Base-by-base conservation (phyloP, 2,329 filamentous ascomycete genomes). In the Nemania abortiva region DNA sequence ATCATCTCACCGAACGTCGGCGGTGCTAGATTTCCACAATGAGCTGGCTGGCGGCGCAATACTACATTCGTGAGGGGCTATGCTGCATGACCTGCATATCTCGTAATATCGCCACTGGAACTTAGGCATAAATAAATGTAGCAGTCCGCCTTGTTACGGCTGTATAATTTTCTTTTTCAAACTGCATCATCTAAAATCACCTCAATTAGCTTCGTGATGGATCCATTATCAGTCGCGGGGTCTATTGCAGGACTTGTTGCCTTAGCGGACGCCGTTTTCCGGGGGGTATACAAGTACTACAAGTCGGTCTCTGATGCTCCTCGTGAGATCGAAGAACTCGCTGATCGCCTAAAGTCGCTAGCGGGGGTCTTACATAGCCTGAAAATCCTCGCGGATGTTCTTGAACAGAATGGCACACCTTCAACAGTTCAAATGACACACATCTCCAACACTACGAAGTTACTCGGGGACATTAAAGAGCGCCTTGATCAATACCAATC, bases 231-330 rank as follows among this genome's bases (percentile, higher is more conserved):
- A 11, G 67, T 79, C 18, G 60, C 78, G 2, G 72, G 71, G 3
- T 73, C 75, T 42, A 76, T 81, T 27, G 76, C 76, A 9, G 77
- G 78, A 10, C 68, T 81, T 6, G 65, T 80, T 24, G 71, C 65
- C 1, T 55, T 80, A 1, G 72, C 74, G 15, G 75, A 77, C 15
- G 42, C 72, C 1, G 65, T 78, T 3, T 77, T 77, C 37, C 22
- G 52, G 2, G 53, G 72, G 6, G 65, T 75, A 0, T 74, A 54
- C 42, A 74, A 73, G 29, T 80, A 78, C 53, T 56, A 63, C 1
- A 75, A 70, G 24, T 52, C 72, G 1, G 75, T 61, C 6, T 74
- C 74, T 7, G 63, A 75, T 42, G 76, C 77, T 0, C 39, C 59
- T 2, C 60, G 71, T 6, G 76, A 77, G 15, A 69, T 75, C 18